Evolutionary conservation across 148 eudicot genomes (phyloP).

Genomic region (Chenopodium suecicum): DNA sequence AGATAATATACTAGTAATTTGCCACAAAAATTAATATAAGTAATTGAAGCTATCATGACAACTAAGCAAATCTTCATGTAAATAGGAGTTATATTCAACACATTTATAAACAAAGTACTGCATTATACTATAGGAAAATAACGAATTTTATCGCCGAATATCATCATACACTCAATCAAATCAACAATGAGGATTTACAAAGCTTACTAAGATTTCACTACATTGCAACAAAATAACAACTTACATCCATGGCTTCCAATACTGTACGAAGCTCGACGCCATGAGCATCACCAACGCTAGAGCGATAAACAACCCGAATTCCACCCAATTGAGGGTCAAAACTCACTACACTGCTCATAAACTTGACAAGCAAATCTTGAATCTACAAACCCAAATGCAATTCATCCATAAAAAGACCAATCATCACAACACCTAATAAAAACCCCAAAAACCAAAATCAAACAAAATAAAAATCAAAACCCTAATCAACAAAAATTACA

Average conservation of each 20-base stretch:
- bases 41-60: background rate
- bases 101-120: no score
- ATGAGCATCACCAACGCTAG: slow-evolving; percentile 36
- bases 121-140: background rate
- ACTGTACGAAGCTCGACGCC: slow-evolving; percentile 62
- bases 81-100: no score
- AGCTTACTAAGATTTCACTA: background rate
- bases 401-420: slow-evolving; percentile 38
- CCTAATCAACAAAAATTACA: background rate
- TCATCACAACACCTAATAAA: slow-evolving; percentile 39
- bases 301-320: slow-evolving; percentile 45
- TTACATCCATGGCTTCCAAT: slow-evolving; percentile 92
- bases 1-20: background rate
- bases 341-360: slow-evolving; percentile 62
- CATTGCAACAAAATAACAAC: slow-evolving; percentile 21
- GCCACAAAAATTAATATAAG: background rate
- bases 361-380: slow-evolving; percentile 70
- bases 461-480: slow-evolving; percentile 6
- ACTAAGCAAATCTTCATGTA: background rate
- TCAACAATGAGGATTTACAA: background rate
- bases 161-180: background rate
- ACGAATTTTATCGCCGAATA: background rate
- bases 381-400: slow-evolving; percentile 75
- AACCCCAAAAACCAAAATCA: slow-evolving; percentile 4
- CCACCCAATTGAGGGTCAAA: slow-evolving; percentile 44